Conservation (phyloP, 345 rosid genomes). For the Populus pruinosa region DNA sequence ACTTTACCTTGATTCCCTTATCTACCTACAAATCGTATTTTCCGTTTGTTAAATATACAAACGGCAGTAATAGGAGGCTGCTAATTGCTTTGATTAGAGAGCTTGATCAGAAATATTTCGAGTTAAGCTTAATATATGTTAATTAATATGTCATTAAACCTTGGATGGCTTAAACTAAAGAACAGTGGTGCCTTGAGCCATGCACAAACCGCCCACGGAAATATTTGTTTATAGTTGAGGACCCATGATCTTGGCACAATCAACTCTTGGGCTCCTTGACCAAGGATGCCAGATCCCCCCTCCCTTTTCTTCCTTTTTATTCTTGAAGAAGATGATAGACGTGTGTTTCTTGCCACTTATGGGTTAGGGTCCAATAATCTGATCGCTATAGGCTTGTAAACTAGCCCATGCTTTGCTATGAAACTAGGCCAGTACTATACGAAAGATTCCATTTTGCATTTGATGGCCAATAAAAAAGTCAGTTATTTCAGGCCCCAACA, state of each 20-base stretch:
- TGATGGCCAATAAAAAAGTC: not conserved
- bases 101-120: not conserved
- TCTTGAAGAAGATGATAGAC: not conserved
- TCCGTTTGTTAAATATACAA: not conserved
- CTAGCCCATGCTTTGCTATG: not conserved
- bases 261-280: not conserved
- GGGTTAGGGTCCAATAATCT: not conserved
- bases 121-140: not conserved
- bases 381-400: not conserved
- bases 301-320: not conserved
- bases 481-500: not conserved
- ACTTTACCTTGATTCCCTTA: conserved; percentile 20
- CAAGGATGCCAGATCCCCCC: not conserved
- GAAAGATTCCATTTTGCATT: too few species aligned
- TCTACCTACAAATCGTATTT: conserved; percentile 8
- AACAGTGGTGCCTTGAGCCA: conserved; percentile 11
- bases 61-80: not conserved
- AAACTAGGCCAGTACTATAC: not conserved
- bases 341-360: not conserved
- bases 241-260: not conserved
- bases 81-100: not conserved
- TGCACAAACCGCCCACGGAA: conserved; percentile 9
- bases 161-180: conserved; percentile 1
- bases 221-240: conserved; percentile 8
- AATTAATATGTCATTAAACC: not conserved